Evolutionary conservation across 495 filamentous ascomycete species (phyloP).

Genomic region (Penicillium malachiteum): DNA sequence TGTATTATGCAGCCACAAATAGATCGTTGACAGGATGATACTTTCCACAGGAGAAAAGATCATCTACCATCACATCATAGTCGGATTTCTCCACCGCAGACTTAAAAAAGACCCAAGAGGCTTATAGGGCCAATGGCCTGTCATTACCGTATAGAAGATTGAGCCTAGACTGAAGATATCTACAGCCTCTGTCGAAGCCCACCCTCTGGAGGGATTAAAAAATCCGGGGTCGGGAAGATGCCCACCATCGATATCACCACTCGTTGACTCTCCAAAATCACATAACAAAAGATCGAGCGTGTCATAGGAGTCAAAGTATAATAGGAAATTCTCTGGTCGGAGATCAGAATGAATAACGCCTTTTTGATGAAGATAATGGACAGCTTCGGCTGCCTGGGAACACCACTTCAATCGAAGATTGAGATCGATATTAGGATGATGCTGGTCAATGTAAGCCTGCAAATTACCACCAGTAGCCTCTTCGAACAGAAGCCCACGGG

Average conservation of each 20-base stretch:
- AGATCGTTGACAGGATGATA: constrained; percentile 16
- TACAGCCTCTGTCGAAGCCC: constrained; percentile 17
- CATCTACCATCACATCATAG: constrained; percentile 14
- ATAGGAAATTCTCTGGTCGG: constrained; percentile 24
- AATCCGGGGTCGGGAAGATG: constrained; percentile 25
- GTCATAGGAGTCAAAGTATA: constrained; percentile 13
- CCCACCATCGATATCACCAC: constrained; percentile 23
- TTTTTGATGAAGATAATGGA: constrained; percentile 19
- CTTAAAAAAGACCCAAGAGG: constrained; percentile 19
- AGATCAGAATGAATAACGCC: constrained; percentile 27
- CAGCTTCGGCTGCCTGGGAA: constrained; percentile 21
- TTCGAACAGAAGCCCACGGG: constrained; percentile 14
- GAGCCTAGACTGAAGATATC: constrained; percentile 34
- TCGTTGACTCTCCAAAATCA: constrained; percentile 30
- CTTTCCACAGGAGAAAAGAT: constrained; percentile 13
- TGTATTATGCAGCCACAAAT: constrained; percentile 16
- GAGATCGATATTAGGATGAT: constrained; percentile 6
- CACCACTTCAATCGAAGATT: constrained; percentile 20
- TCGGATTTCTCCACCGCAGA: constrained; percentile 11
- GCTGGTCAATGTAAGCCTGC: constrained; percentile 17
- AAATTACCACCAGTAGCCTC: constrained; percentile 22
- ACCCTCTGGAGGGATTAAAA: constrained; percentile 17
- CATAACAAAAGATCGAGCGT: constrained; percentile 23
- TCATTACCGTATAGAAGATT: constrained; percentile 30
- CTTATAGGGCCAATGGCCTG: constrained; percentile 30